Evolutionary conservation across 768 basidiomycete species (phyloP).

Genomic region (Naematelia aurantialba): DNA sequence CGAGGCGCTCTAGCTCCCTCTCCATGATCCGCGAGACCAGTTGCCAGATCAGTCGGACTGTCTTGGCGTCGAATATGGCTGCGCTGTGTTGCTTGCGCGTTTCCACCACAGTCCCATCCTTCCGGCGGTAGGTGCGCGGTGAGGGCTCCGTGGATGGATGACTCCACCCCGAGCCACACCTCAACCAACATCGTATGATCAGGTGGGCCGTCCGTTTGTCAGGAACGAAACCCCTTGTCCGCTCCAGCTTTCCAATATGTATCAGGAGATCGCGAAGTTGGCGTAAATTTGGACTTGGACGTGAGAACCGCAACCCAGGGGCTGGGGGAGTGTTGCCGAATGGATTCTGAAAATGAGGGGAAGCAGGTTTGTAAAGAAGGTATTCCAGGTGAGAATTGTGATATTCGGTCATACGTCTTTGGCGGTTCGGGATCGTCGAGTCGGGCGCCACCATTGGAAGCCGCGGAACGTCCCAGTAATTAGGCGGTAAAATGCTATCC

Average conservation of each 20-base stretch:
- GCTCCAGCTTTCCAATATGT: slow-evolving; percentile 50
- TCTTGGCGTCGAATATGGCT: not conserved
- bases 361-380: slow-evolving; percentile 9
- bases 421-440: not conserved
- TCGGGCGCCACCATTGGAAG: not conserved
- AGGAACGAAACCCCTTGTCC: slow-evolving; percentile 56
- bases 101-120: slow-evolving; percentile 3
- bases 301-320: slow-evolving; percentile 39
- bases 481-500: not conserved
- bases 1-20: not conserved
- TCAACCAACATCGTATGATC: slow-evolving; percentile 61
- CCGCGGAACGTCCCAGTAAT: not conserved
- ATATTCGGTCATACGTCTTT: slow-evolving; percentile 14
- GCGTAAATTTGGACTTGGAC: slow-evolving; percentile 9
- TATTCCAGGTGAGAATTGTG: slow-evolving; percentile 21
- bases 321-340: slow-evolving; percentile 55
- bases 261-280: slow-evolving; percentile 49
- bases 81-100: not conserved
- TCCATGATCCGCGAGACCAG: slow-evolving; percentile 12
- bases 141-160: not conserved
- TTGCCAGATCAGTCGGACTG: slow-evolving; percentile 6
- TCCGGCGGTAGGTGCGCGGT: not conserved
- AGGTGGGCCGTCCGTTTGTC: slow-evolving; percentile 72
- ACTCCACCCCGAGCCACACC: slow-evolving; percentile 55
- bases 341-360: slow-evolving; percentile 48